Base-by-base conservation (phyloP, 306 rosid species). In the Vicia sativa region DNA sequence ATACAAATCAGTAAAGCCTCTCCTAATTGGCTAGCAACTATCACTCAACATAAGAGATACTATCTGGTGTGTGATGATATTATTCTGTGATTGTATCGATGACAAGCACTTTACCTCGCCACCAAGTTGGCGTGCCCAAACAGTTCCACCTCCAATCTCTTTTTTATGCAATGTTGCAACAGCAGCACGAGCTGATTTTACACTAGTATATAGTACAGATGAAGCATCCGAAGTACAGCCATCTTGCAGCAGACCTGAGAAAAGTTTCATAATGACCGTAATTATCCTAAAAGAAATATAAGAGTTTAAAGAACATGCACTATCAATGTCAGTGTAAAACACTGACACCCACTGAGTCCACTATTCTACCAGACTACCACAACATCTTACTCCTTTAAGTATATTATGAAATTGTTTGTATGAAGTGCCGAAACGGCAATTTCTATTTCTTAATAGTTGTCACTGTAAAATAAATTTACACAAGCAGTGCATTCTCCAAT, bases 71-170 rank as follows among this genome's bases (percentile, higher is more conserved):
- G 34, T 42, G 44, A 59, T 29, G 37, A 29, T 37, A 65, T 49
- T 38, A 12, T 79, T 58, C 18, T 70, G 9, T 35, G 26, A 14
- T 14, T 44, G 44, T 38, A 43, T 62, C 23, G 28, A 64, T 15
- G 60, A 37, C 5, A 38, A 49, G 62, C 58, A 62, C 59, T 61
- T 80, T 79, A 90, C 99, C 96, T 90, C 97, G 50, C 99, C 99
- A 73, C 99, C 99, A 63, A 93, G 78, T 78, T 90, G 99, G 7
- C 95, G 96, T 11, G 95, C 99, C 99, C 99, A 93, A 59, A 90
- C 76, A 79, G 77, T 77, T 61, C 86, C 87, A 3, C 87, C 95
- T 74, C 83, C 79, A 18, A 90, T 85, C 77, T 79, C 89, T 55
- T 87, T 88, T 73, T 74, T 84, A 80, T 90, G 99, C 62, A 88